Base-by-base conservation (phyloP, 257 asterid species). In the Rauvolfia tetraphylla region DNA sequence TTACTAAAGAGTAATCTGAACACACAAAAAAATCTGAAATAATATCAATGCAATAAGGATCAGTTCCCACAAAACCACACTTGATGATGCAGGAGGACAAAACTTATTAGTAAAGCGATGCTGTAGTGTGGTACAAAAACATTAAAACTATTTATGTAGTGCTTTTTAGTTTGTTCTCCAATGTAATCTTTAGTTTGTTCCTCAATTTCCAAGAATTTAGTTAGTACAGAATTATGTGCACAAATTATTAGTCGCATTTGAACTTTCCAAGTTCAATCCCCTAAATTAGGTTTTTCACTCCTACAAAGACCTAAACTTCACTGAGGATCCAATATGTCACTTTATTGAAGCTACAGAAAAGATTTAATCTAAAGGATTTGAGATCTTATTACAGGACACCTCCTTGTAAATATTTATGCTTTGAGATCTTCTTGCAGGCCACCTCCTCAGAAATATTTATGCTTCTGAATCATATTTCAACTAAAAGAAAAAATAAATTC, bases 261-360 rank as follows among this genome's bases (percentile, higher is more conserved):
- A 76, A 18, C 69, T 69, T 56, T 68, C n/a, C 42, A 33, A 69
- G 62, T 39, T 57, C 36, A 61, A 68, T 68, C 27, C n/a, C n/a
- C 25, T 29, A 41, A 41, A 39, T 18, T 29, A 54, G 62, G 20
- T 2, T 39, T 57, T 76, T 25, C 41, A 42, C 31, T 20, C 57
- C 38, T 22, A 22, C 25, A 46, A 46, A 44, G 58, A 20, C 73
- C 12, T 23, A 75, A 33, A 75, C 27, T 53, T 11, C 62, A 49
- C 14, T 49, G 42, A 34, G 58, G 68, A 25, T 65, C 62, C 49
- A 71, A 48, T 67, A 10, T 6, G 29, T 49, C 15, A 46, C 49
- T 72, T n/a, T 12, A 51, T 29, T 53, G 62, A 25, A 68, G 49
- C 48, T 17, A 36, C 46, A 54, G 11, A 15, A 41, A 46, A n/a